Evolutionary conservation across 2,329 filamentous ascomycete species (phyloP).

Genomic region (Verruconis gallopava): DNA sequence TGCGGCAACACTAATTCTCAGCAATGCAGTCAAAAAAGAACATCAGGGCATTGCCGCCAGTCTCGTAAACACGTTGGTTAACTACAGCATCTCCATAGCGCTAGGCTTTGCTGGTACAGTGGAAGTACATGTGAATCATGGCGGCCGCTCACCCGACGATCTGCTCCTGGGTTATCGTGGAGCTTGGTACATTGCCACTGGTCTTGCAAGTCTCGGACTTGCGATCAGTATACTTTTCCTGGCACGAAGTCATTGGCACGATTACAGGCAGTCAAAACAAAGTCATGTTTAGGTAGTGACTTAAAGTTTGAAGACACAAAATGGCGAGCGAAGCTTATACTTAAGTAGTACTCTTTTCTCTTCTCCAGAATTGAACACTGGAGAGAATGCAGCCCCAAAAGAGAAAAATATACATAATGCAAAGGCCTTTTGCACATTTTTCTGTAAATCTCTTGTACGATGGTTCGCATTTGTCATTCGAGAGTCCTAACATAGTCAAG

Average conservation of each 20-base stretch:
- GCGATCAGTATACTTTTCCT: conserved; percentile 4
- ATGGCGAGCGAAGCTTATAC: too few species aligned
- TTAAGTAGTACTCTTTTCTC: too few species aligned
- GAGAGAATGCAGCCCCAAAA: too few species aligned
- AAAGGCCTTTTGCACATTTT: too few species aligned
- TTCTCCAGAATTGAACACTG: too few species aligned
- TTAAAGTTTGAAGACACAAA: background rate
- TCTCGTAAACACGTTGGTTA: conserved; percentile 28
- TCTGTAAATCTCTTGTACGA: too few species aligned
- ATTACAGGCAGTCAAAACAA: background rate
- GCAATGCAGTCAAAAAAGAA: conserved; percentile 23
- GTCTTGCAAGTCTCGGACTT: conserved; percentile 17
- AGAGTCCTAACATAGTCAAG: too few species aligned
- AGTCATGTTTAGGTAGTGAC: too few species aligned
- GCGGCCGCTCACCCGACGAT: conserved; percentile 18
- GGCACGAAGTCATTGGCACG: background rate
- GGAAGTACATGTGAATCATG: conserved; percentile 25
- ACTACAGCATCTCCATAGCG: conserved; percentile 30
- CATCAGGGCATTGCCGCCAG: conserved; percentile 31
- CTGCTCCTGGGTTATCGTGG: conserved; percentile 25
- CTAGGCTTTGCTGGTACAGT: conserved; percentile 31
- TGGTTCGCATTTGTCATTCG: too few species aligned
- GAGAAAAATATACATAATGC: too few species aligned
- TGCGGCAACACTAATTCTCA: conserved; percentile 27
- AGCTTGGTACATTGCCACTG: conserved; percentile 27